Base-by-base conservation (phyloP, 345 rosid species). In the Syzygium grande region DNA sequence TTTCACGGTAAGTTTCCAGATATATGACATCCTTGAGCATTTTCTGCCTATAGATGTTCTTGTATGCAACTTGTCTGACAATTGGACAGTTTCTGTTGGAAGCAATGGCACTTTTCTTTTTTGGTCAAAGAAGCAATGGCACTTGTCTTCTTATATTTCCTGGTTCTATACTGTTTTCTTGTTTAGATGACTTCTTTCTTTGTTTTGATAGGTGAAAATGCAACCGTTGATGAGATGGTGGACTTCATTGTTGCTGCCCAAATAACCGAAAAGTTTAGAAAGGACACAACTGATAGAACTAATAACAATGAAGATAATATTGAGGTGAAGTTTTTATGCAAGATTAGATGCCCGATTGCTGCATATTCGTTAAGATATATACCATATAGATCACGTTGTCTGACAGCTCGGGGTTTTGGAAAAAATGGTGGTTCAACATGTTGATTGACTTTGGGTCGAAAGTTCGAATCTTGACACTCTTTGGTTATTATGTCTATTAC, bases 211-310 rank as follows among this genome's bases (percentile, higher is more conserved):
- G 99, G 96, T 88, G 89, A 91, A 87, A 89, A 93, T 88, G 93
- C 95, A 46, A 91, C 93, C 23, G 58, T 96, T 68, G 91, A 92
- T 89, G 98, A 94, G 90, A 87, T 98, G 86, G 96, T 96, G 86
- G 99, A 98, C 90, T 96, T 93, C 90, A 96, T 98, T 80, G 86
- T 88, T 87, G 98, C 99, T 93, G 93, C 97, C 87, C 98, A 95
- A 84, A 91, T 94, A 92, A 96, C 97, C 23, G 92, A 92, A 89
- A 91, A 93, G 86, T 89, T 89, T 87, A 94, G 92, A 22, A 91
- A 92, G 49, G 95, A 91, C 86, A 59, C 90, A 21, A 92, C 89
- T 73, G 91, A 88, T 52, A 85, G 89, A 86, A 86, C 87, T 73
- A 84, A 89, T 89, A 86, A 73, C 86, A 88, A 84, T 78, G 94